These are phyloP conservation scores for Fusarium hainanense DNA, from an alignment of 2,329 filamentous ascomycete genomes.

Conservation along the genomic window DNA sequence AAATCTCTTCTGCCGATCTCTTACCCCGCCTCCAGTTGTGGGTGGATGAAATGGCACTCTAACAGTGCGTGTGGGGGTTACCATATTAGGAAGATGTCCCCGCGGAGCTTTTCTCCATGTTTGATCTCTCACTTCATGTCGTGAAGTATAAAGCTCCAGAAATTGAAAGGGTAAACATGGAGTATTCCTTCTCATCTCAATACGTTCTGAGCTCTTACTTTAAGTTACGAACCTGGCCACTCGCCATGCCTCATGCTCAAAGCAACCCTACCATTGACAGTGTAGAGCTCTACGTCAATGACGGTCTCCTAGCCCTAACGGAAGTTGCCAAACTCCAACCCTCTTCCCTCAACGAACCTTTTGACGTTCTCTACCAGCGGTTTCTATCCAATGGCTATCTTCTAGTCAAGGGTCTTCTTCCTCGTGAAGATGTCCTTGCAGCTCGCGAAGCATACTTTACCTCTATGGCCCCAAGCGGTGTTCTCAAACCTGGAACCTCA, in stretches of 20 bases:
- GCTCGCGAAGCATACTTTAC: conserved; percentile 65
- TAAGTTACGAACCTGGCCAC: neutral
- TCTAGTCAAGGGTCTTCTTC: conserved; percentile 65
- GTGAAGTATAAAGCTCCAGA: neutral
- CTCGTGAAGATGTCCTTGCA: conserved; percentile 62
- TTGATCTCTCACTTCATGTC: neutral
- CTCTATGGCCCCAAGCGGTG: conserved; percentile 64
- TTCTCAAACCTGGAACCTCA: conserved; percentile 64
- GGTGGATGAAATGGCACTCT: neutral
- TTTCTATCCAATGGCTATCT: conserved; percentile 59
- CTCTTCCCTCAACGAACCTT: neutral
- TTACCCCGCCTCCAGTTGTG: neutral
- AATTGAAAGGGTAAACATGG: no score
- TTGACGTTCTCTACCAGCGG: neutral
- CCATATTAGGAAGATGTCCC: neutral
- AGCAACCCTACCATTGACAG: neutral
- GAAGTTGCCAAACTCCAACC: neutral
- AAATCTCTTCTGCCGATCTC: neutral
- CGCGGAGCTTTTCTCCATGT: neutral
- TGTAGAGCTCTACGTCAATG: neutral
- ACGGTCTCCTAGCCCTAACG: neutral
- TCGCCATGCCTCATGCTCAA: conserved; percentile 1
- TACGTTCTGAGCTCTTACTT: no score
- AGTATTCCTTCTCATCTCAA: no score
- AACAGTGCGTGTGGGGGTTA: neutral